These are phyloP conservation scores for Raphanus sativus DNA, from an alignment of 345 rosid species.

Conservation along the genomic window DNA sequence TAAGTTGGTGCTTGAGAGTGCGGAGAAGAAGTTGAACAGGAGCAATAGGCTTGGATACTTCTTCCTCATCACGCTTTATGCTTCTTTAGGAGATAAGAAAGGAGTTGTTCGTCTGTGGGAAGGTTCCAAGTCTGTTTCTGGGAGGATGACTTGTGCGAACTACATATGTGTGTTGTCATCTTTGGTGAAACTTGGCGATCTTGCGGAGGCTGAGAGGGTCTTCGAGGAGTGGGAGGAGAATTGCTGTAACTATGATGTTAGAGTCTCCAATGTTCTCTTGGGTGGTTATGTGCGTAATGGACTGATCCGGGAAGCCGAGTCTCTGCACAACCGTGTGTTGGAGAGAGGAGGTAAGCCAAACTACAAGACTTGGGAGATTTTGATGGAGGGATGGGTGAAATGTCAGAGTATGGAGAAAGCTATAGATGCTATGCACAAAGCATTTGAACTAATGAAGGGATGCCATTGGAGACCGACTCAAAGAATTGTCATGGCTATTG, in stretches of 20 bases:
- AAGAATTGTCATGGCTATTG: slow-evolving; percentile 42
- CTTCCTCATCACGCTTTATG: slow-evolving; percentile 50
- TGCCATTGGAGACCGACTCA: slow-evolving; percentile 64
- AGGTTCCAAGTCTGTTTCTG: slow-evolving; percentile 45
- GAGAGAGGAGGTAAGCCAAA: slow-evolving; percentile 63
- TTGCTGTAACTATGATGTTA: slow-evolving; percentile 49
- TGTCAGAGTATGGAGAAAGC: slow-evolving; percentile 54
- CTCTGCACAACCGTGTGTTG: slow-evolving; percentile 44
- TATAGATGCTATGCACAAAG: slow-evolving; percentile 50
- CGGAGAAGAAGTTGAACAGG: slow-evolving; percentile 51
- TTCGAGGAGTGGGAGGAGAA: slow-evolving; percentile 53
- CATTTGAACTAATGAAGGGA: slow-evolving; percentile 42
- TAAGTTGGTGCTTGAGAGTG: slow-evolving; percentile 39
- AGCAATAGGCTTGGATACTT: slow-evolving; percentile 47
- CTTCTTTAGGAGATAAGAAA: slow-evolving; percentile 44
- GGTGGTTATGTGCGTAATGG: slow-evolving; percentile 55
- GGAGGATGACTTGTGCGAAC: slow-evolving; percentile 52
- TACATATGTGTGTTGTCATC: slow-evolving; percentile 57
- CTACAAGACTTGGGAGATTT: slow-evolving; percentile 78
- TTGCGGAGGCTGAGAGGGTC: slow-evolving; percentile 46
- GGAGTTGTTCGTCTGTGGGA: slow-evolving; percentile 56
- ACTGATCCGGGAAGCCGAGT: slow-evolving; percentile 46
- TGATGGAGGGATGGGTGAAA: slow-evolving; percentile 64
- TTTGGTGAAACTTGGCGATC: slow-evolving; percentile 46
- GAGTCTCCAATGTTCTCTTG: slow-evolving; percentile 60